phyloP scores from a whole-genome alignment of 164 flowering plant genomes.

The Magnolia sinica region DNA sequence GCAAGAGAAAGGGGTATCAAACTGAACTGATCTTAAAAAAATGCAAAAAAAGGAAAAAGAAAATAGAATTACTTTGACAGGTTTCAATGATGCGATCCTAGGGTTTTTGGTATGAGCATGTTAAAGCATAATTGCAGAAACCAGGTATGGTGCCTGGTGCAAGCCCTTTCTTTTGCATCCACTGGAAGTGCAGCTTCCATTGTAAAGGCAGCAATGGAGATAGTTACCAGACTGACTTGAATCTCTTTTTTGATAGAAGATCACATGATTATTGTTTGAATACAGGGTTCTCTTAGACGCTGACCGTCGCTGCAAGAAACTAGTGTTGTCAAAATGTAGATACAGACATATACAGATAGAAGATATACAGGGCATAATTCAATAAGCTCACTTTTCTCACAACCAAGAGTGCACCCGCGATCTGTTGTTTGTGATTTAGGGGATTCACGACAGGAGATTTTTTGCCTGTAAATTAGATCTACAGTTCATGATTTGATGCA shows the following conservation, averaged over 20 bases:
- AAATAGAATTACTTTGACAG: not conserved
- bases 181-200: not conserved
- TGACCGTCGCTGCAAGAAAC: not conserved
- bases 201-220: not conserved
- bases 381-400: not conserved
- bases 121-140: not conserved
- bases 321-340: not conserved
- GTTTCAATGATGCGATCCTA: not conserved
- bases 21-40: constrained; percentile 12
- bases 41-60: not conserved
- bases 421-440: not conserved
- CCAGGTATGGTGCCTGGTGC: not conserved
- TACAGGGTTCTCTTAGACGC: not conserved
- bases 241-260: not conserved
- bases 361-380: not conserved
- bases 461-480: not conserved
- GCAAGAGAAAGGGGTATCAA: constrained; percentile 58
- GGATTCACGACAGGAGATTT: not conserved
- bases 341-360: not conserved
- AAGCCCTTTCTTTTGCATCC: not conserved
- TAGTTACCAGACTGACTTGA: not conserved
- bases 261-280: not conserved
- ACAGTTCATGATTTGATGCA: not conserved
- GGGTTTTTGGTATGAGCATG: not conserved
- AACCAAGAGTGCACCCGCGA: not conserved